Evolutionary conservation across 106 monocot genomes (phyloP), one percentile per base, ranked within the genome.

Genomic region (Vanilla planifolia): DNA sequence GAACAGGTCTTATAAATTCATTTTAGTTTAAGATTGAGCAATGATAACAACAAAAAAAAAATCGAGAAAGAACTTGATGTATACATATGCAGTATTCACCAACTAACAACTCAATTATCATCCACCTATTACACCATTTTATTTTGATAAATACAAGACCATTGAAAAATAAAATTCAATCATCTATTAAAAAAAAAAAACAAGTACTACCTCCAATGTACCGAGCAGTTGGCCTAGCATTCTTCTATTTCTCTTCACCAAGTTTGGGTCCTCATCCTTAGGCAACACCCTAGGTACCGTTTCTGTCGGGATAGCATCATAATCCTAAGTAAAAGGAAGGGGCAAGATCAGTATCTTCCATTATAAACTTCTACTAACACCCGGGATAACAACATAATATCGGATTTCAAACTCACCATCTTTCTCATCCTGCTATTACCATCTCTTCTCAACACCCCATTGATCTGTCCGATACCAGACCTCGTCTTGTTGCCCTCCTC

Each of bases 181-280:
- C n/a, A n/a, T n/a, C n/a, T n/a, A n/a, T n/a, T n/a, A n/a, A n/a
- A n/a, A n/a, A n/a, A 72, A 16, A 63, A 33, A 29, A 2, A 43
- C 0, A 15, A 41, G 40, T 10, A 60, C 45, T 79, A 98, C 98
- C 98, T 92, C 85, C 30, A 98, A 64, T 39, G 98, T 98, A 43
- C 98, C 98, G 32, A 98, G 53, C 2, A 98, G 85, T 73, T 98
- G 87, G 1, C 92, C 92, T 4, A 98, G 72, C 98, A 98, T 98
- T 62, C 98, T 81, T 57, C 66, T 81, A 27, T 98, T 98, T 73
- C 98, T 88, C 73, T 88, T 98, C 6, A 88, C 80, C 63, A 92
- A 67, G 46, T 67, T 80, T 14, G 88, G 84, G 42, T 92, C 92
- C 72, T 98, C 88, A 28, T 80, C 33, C 60, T 85, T 92, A 10